phyloP scores from a whole-genome alignment of 1,139 yeast species.

The Blastobotrys raffinosifermentans region DNA sequence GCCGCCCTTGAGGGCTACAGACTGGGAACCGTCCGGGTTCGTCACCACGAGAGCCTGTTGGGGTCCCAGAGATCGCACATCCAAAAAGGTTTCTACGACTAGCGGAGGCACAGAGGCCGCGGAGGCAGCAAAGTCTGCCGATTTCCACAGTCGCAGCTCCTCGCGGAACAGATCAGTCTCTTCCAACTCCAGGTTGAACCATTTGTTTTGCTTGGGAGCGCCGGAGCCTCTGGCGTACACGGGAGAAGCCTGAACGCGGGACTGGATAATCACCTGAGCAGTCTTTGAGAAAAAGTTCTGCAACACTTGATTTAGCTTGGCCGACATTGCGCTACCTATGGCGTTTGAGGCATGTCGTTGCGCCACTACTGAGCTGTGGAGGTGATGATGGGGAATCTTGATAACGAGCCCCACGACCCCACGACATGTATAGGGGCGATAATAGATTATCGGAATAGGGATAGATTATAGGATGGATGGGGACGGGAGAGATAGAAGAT shows the following conservation, averaged over 20 bases:
- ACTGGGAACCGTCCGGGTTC: constrained; percentile 44
- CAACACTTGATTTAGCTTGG: constrained; percentile 35
- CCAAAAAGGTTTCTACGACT: constrained; percentile 78
- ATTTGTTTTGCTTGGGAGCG: constrained; percentile 31
- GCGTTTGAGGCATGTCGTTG: too few relatives aligned
- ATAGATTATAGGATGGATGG: too few relatives aligned
- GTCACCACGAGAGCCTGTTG: constrained; percentile 58
- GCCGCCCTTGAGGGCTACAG: constrained; percentile 43
- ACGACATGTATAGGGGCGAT: too few relatives aligned
- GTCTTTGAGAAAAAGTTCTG: constrained; percentile 68
- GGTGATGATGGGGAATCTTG: too few relatives aligned
- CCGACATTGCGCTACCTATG: too few relatives aligned
- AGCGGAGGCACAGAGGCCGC: constrained; percentile 55
- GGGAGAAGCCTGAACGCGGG: constrained; percentile 29
- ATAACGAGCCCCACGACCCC: too few relatives aligned
- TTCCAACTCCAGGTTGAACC: constrained; percentile 62
- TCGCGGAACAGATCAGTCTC: constrained; percentile 45
- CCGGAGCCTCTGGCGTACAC: constrained; percentile 18
- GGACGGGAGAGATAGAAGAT: too few relatives aligned
- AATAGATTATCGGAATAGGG: too few relatives aligned
- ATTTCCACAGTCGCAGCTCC: constrained; percentile 58
- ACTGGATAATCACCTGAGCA: constrained; percentile 52
- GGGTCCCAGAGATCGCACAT: constrained; percentile 54
- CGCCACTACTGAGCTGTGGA: too few relatives aligned
- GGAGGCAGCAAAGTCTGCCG: constrained; percentile 24